Conservation (phyloP, 495 filamentous ascomycete species). For the Penicillium antarcticum region DNA sequence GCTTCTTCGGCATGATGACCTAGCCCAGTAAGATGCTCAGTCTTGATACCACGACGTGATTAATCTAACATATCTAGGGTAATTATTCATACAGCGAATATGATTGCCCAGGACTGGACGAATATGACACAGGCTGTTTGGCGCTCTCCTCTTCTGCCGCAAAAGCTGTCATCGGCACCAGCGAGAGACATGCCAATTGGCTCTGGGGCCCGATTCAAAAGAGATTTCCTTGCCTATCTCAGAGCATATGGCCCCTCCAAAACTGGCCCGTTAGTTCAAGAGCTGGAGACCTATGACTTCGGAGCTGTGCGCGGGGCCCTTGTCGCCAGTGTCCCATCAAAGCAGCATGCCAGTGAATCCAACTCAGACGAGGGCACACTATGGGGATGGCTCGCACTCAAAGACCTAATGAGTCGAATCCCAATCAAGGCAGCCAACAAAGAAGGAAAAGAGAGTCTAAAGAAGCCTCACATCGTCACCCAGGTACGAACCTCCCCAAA, state of each 20-base stretch:
- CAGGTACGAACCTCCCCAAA: slow-evolving; percentile 45
- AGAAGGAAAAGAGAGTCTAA: neutral
- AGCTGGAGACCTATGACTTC: slow-evolving; percentile 69
- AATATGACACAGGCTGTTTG: slow-evolving; percentile 87
- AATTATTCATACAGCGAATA: slow-evolving; percentile 86
- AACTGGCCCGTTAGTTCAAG: slow-evolving; percentile 48
- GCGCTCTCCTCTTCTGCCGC: slow-evolving; percentile 71
- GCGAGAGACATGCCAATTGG: slow-evolving; percentile 36
- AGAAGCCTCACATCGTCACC: slow-evolving; percentile 57
- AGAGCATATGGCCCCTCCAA: slow-evolving; percentile 58
- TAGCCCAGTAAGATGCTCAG: slow-evolving; percentile 54
- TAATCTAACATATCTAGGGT: slow-evolving; percentile 38
- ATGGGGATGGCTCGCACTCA: slow-evolving; percentile 75
- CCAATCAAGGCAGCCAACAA: slow-evolving; percentile 3
- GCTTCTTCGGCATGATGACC: slow-evolving; percentile 70
- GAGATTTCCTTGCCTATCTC: slow-evolving; percentile 72
- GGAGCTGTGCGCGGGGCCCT: slow-evolving; percentile 65
- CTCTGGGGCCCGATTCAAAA: slow-evolving; percentile 69
- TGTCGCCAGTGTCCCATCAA: slow-evolving; percentile 72
- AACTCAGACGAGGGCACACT: slow-evolving; percentile 43
- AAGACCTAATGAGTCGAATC: slow-evolving; percentile 56
- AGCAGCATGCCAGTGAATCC: slow-evolving; percentile 41
- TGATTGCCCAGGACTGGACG: slow-evolving; percentile 80
- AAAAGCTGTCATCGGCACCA: slow-evolving; percentile 2
- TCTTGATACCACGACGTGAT: neutral